Percentiles rank a stretch among this genome's conserved stretches.
phyloP scores from a whole-genome alignment of 495 filamentous ascomycete genomes.

The Acidiella bohemica region DNA sequence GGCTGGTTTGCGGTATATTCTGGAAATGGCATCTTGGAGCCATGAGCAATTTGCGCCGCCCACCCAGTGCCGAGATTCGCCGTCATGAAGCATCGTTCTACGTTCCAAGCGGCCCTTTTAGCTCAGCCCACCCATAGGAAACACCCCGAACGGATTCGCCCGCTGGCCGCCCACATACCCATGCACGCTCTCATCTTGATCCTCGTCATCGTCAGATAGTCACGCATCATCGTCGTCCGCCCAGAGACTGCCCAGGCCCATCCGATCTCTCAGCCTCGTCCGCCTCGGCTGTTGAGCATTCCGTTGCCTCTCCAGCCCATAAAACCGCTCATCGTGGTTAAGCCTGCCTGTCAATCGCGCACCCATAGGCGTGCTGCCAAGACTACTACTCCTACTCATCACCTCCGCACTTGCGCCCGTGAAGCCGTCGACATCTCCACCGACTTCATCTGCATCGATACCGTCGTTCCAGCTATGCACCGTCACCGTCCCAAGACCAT shows the following conservation, averaged over 20 bases:
- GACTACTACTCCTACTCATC: neutral
- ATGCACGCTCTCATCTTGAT: conserved; percentile 3
- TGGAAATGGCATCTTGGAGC: no score
- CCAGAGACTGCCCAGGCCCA: conserved; percentile 15
- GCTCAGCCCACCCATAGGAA: neutral
- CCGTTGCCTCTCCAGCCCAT: conserved; percentile 1
- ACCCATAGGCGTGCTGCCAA: conserved; percentile 18
- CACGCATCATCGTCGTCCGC: conserved; percentile 3
- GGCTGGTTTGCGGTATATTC: no score
- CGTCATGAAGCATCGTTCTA: no score
- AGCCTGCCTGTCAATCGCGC: conserved; percentile 17
- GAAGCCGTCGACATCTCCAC: conserved; percentile 6
- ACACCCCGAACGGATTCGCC: neutral
- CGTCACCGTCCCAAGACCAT: conserved; percentile 57
- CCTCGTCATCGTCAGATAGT: conserved; percentile 7
- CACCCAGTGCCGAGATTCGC: no score
- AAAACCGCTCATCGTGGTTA: conserved; percentile 18
- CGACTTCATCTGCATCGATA: conserved; percentile 46
- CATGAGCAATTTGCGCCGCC: no score
- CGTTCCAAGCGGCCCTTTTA: neutral
- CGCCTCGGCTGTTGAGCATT: neutral
- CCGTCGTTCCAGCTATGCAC: conserved; percentile 64
- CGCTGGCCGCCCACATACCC: neutral
- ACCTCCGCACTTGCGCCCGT: neutral
- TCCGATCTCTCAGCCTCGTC: conserved; percentile 10